phyloP scores from a whole-genome alignment of 805 yeast species.

The Candida alai region DNA sequence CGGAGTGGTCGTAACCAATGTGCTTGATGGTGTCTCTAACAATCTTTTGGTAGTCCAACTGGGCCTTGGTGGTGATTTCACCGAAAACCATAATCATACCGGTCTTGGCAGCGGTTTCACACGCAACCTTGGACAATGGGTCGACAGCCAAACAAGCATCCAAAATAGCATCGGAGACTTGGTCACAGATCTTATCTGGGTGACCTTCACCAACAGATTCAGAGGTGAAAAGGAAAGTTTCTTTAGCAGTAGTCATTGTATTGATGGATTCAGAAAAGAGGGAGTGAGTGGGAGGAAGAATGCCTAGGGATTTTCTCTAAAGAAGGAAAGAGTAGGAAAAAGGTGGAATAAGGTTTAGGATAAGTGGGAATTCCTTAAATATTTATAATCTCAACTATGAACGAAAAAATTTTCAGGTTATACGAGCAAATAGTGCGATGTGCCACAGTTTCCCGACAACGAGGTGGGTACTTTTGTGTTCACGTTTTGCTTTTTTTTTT shows the following conservation, averaged over 20 bases:
- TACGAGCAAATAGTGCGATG: no score
- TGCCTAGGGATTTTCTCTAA: not conserved
- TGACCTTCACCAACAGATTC: slow-evolving; percentile 94
- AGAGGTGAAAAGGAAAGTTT: slow-evolving; percentile 65
- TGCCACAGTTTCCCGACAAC: no score
- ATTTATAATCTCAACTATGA: no score
- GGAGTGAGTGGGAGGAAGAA: not conserved
- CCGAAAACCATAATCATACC: slow-evolving; percentile 99
- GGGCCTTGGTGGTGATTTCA: slow-evolving; percentile 97
- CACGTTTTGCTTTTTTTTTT: slow-evolving; percentile 1
- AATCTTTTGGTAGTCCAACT: slow-evolving; percentile 93
- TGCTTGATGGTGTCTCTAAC: slow-evolving; percentile 97
- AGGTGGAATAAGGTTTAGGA: not conserved
- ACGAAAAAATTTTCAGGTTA: no score
- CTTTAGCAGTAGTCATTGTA: slow-evolving; percentile 16
- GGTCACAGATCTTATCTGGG: slow-evolving; percentile 97
- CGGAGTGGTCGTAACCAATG: slow-evolving; percentile 95
- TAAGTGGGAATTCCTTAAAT: no score
- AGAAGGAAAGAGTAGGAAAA: slow-evolving; percentile 4
- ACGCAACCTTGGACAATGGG: slow-evolving; percentile 97
- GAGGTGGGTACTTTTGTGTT: no score
- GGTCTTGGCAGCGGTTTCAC: slow-evolving; percentile 98
- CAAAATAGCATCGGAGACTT: slow-evolving; percentile 95
- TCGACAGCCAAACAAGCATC: slow-evolving; percentile 96
- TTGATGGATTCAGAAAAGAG: not conserved